These are phyloP conservation scores for Penicillium coffeae DNA, from an alignment of 495 filamentous ascomycete genomes.

Conservation along the genomic window DNA sequence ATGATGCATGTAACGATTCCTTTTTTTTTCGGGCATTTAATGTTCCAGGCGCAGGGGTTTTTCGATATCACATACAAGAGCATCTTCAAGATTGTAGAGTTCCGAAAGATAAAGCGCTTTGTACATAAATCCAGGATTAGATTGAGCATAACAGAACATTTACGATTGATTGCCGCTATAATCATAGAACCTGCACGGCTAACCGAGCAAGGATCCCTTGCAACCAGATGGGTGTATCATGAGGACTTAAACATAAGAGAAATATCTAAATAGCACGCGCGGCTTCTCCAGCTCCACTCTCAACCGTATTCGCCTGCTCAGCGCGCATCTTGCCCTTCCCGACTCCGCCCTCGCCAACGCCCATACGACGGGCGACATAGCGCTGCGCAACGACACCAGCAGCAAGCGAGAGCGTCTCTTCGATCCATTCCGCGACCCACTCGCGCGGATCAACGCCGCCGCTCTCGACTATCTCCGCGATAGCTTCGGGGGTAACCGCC, in stretches of 20 bases:
- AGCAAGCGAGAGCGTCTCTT: conserved; percentile 76
- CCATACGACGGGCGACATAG: conserved; percentile 94
- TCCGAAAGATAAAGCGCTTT: conserved; percentile 3
- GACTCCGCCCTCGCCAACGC: conserved; percentile 76
- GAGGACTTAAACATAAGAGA: too few species aligned
- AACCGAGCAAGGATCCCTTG: too few species aligned
- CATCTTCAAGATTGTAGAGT: not conserved
- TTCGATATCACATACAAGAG: conserved; percentile 12
- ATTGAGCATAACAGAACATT: conserved; percentile 1
- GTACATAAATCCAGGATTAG: conserved; percentile 7
- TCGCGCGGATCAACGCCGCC: conserved; percentile 93
- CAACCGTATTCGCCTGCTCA: conserved; percentile 63
- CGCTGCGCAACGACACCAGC: conserved; percentile 89
- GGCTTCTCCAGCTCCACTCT: conserved; percentile 76
- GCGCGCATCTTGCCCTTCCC: conserved; percentile 73
- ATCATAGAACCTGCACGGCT: too few species aligned
- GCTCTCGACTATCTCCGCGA: conserved; percentile 77
- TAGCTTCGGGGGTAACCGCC: conserved; percentile 68
- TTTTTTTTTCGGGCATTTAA: conserved; percentile 3
- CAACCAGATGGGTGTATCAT: conserved; percentile 31
- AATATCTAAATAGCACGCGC: conserved; percentile 62
- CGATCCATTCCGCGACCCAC: conserved; percentile 97
- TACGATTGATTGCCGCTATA: too few species aligned
- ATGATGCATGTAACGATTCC: conserved; percentile 14
- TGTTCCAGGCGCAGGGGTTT: conserved; percentile 12